These are phyloP conservation scores for Salicornia ramosissima DNA, from an alignment of 148 eudicot genomes.

Conservation along the genomic window DNA sequence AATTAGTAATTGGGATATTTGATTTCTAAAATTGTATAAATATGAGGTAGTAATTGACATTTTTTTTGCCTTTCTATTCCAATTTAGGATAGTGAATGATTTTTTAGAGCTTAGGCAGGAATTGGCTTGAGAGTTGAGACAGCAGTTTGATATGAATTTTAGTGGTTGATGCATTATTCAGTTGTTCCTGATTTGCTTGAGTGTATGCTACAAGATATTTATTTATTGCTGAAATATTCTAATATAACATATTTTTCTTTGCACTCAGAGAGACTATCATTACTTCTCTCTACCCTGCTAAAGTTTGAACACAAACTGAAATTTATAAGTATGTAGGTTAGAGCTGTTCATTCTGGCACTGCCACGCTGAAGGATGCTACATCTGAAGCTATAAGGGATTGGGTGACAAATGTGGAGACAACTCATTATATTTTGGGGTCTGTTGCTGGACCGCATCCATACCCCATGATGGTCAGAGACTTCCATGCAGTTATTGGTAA, in stretches of 20 bases:
- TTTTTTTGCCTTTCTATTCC: too few species aligned
- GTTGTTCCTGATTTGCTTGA: background rate
- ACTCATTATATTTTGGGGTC: constrained; percentile 97
- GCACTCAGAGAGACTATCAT: background rate
- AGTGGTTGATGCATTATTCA: background rate
- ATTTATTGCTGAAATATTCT: background rate
- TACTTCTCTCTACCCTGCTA: background rate
- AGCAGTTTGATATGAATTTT: too few species aligned
- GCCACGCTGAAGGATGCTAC: constrained; percentile 98
- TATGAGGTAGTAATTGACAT: too few species aligned
- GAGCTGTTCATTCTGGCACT: constrained; percentile 91
- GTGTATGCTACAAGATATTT: background rate
- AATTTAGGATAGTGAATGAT: too few species aligned
- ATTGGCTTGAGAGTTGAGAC: too few species aligned
- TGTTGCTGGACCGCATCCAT: constrained; percentile 97
- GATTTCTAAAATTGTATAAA: too few species aligned
- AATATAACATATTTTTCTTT: background rate
- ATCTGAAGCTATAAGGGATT: constrained; percentile 96
- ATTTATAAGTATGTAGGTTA: constrained; percentile 47
- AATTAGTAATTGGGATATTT: too few species aligned
- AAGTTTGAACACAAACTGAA: background rate
- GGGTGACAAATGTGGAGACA: constrained; percentile 97
- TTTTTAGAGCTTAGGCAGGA: too few species aligned
- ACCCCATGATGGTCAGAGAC: constrained; percentile 88
- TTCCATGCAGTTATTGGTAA: constrained; percentile 92